phyloP scores from a whole-genome alignment of 371 early-diverging fungal genomes.

The Enterospora canceri region DNA sequence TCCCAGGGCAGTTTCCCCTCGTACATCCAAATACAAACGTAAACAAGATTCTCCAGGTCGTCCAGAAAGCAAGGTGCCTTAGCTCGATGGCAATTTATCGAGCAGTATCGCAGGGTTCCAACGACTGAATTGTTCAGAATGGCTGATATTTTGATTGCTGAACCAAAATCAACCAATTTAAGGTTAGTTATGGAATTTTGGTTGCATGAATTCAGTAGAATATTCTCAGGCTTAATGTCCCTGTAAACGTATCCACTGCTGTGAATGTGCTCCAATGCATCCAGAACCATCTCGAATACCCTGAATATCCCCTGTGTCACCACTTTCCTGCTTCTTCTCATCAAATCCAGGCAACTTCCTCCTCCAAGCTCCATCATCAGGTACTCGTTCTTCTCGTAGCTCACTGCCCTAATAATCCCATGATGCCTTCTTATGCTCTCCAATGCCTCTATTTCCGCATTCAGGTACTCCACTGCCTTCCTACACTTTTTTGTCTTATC shows the following conservation, averaged over 20 bases:
- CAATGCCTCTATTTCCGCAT: neutral
- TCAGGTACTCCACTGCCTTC: neutral
- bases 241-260: constrained; percentile 63
- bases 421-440: neutral
- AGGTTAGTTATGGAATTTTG: no score
- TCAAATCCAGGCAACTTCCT: neutral
- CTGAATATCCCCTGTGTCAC: neutral
- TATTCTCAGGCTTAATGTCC: constrained; percentile 68
- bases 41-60: constrained; percentile 48
- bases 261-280: constrained; percentile 61
- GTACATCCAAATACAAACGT: constrained; percentile 53
- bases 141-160: constrained; percentile 24
- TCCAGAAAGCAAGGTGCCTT: constrained; percentile 45
- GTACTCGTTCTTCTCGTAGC: neutral
- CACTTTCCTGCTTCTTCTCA: neutral
- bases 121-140: constrained; percentile 19
- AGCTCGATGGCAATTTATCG: constrained; percentile 40
- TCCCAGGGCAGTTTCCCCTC: constrained; percentile 50
- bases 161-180: constrained; percentile 58
- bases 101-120: constrained; percentile 51
- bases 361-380: no score
- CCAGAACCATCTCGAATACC: constrained; percentile 56
- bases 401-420: neutral
- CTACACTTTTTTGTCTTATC: neutral
- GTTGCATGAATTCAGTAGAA: constrained; percentile 62